Base-by-base conservation (phyloP, 2,329 filamentous ascomycete species). In the Claviceps sp. region DNA sequence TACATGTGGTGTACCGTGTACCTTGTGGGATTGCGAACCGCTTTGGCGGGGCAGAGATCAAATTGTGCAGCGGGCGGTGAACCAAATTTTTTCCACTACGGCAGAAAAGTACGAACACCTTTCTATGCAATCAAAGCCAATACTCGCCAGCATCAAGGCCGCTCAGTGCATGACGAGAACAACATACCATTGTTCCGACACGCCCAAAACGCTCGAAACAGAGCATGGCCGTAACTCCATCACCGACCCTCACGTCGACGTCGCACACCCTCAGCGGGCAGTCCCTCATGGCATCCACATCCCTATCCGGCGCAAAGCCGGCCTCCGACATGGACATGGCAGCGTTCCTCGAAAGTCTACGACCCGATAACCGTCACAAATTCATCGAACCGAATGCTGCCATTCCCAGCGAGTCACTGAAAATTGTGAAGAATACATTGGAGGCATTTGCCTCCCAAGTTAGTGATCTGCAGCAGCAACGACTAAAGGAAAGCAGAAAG, bases 391-490 rank as follows among this genome's bases (percentile, higher is more conserved):
- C 91, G 4, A 73, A 79, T 2, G 61, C 76, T 7, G 69, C 78
- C 22, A 73, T 95, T 36, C 80, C 88, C 46, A 76, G 78, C 36
- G 81, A 84, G 3, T 83, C 87, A 18, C 72, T 93, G 22, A 77
- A 81, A 53, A 78, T 89, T 49, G 83, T 87, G n/a, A 95, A 95
- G 69, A 73, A 79, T 42, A 87, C 84, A 4, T 73, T 96, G 7
- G 89, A 95, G 62, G 78, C 80, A 4, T 81, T 95, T 56, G 89
- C 90, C 2, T 74, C 76, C 1, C 82, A 82, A 52, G 75, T 95
- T 36, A 82, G 82, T 59, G 79, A 88, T 56, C 77, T 84, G 59
- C 89, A 95, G 65, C 74, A 79, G 54, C 72, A 77, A 61, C 77
- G 83, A 52, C 72, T 86, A 58, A 83, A 84, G 58, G 79, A 85